Conservation (phyloP, 345 rosid genomes). For the Eutrema heterophyllum region DNA sequence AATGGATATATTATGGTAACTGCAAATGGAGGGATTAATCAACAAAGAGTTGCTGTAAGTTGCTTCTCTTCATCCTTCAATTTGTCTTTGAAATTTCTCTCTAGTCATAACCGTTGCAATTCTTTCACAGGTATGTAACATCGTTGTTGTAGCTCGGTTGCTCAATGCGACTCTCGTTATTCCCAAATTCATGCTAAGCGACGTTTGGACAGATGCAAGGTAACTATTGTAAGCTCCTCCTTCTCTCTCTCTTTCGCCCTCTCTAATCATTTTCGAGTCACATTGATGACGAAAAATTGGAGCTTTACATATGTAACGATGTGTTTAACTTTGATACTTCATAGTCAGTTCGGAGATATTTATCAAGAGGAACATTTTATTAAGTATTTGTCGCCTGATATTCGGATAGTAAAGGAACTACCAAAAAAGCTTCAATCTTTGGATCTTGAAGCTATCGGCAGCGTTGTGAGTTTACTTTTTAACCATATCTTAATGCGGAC, state of each 20-base stretch:
- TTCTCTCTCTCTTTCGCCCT: neutral
- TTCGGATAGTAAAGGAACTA: slow-evolving; percentile 77
- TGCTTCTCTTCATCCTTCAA: neutral
- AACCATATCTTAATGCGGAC: neutral
- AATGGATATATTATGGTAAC: slow-evolving; percentile 92
- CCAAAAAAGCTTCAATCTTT: slow-evolving; percentile 65
- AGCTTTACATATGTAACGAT: neutral
- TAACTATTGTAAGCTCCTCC: slow-evolving; percentile 28
- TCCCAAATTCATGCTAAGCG: slow-evolving; percentile 87
- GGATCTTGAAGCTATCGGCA: slow-evolving; percentile 84
- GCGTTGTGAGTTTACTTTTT: slow-evolving; percentile 55
- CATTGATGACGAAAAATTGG: neutral
- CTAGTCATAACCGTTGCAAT: neutral
- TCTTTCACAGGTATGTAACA: slow-evolving; percentile 72
- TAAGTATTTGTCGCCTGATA: slow-evolving; percentile 62
- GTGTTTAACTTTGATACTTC: slow-evolving; percentile 11
- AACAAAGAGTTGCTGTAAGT: slow-evolving; percentile 95
- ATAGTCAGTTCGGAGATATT: slow-evolving; percentile 85
- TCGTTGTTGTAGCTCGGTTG: slow-evolving; percentile 74
- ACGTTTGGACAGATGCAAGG: slow-evolving; percentile 94
- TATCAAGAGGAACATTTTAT: slow-evolving; percentile 88
- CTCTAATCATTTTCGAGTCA: neutral
- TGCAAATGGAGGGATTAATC: slow-evolving; percentile 97
- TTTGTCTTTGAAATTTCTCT: neutral
- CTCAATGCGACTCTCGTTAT: slow-evolving; percentile 84